Conservation (phyloP, 2,329 filamentous ascomycete genomes). For the Alternaria dauci region DNA sequence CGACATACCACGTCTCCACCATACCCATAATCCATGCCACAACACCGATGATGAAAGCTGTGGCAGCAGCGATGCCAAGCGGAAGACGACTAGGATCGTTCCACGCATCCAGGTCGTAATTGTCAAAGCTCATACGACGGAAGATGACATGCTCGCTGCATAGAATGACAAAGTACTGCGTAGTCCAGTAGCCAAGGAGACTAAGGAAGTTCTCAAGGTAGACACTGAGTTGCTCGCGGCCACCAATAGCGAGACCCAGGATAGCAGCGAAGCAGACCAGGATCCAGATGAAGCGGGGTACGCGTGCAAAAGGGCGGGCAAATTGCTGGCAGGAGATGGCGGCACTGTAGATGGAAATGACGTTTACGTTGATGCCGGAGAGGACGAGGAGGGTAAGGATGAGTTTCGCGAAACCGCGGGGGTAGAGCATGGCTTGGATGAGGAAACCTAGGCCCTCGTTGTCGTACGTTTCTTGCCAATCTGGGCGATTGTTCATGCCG, state of each 20-base stretch:
- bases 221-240: conserved; percentile 52
- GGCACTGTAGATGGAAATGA: conserved; percentile 60
- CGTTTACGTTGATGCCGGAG: conserved; percentile 57
- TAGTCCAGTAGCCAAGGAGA: conserved; percentile 59
- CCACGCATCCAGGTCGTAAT: conserved; percentile 58
- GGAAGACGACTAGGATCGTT: conserved; percentile 56
- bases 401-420: conserved; percentile 59
- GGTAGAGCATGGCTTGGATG: conserved; percentile 57
- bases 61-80: conserved; percentile 52
- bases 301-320: conserved; percentile 58
- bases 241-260: conserved; percentile 55
- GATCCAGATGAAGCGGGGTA: conserved; percentile 61
- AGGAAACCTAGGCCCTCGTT: conserved; percentile 59
- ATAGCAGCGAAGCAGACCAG: conserved; percentile 55
- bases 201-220: conserved; percentile 58
- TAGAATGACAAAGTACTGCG: conserved; percentile 57
- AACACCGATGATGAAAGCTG: conserved; percentile 52
- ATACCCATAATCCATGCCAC: conserved; percentile 64
- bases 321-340: conserved; percentile 59
- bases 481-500: conserved; percentile 42
- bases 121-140: conserved; percentile 59
- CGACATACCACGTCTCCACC: conserved; percentile 65
- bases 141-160: conserved; percentile 58
- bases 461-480: conserved; percentile 53
- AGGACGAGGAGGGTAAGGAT: conserved; percentile 56